Evolutionary conservation across 306 rosid genomes (phyloP), one percentile per base, ranked within the genome.

Genomic region (Dicorynia guianensis): DNA sequence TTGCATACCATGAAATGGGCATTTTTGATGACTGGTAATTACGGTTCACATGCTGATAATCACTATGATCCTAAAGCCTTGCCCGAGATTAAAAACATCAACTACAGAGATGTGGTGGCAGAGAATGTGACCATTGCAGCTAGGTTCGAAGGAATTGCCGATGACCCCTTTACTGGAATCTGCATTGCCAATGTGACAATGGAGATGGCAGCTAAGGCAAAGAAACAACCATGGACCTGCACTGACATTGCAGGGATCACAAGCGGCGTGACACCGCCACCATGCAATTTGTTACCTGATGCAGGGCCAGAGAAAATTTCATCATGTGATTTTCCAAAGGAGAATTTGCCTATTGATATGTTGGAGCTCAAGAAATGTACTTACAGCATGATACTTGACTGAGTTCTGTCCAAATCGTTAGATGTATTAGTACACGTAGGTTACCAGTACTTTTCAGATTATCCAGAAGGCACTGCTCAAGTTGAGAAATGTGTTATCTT

Each of bases 211-310:
- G 82, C 77, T 0, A 93, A 93, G 86, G 85, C 94, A 1, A 88
- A 93, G 93, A 91, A 93, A 80, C 88, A 83, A 71, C 87, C 88
- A 11, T 91, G 98, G 97, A 89, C 91, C 0, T 91, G 98, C 60
- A 39, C 87, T 0, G 93, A 91, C 48, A 73, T 91, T 6, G 74
- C 58, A 19, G 98, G 98, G 80, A 81, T 89, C 38, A 87, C 94
- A 0, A 90, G 91, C 1, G 86, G 91, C 0, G 98, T 93, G 59
- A 85, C 84, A 0, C 98, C 98, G 18, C 69, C 63, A 15, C 97
- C 97, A 5, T 93, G 98, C 59, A 81, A 53, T 19, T 81, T 79
- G 62, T 79, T 93, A 68, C 83, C 88, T n/a, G 88, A 89, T 79
- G 91, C 85, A 11, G 90, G 86, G 50, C 72, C 68, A 6, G 76